Base-by-base conservation (phyloP, 2,329 filamentous ascomycete species). In the Periconia digitata region DNA sequence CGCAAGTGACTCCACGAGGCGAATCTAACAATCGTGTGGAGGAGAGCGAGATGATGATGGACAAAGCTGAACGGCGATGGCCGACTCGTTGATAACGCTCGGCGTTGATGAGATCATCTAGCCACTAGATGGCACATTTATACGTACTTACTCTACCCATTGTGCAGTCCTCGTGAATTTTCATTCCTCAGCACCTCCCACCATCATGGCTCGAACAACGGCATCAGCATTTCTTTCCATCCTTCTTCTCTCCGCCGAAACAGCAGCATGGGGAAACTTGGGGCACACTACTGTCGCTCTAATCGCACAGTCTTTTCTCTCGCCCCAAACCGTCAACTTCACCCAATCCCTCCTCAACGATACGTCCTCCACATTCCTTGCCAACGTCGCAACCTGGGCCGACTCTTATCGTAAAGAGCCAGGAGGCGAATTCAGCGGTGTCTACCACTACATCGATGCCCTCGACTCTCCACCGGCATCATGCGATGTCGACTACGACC, bases 221-320 rank as follows among this genome's bases (percentile, higher is more conserved):
- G 10, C 62, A 46, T 43, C 60, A 12, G 45, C 52, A 18, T 43
- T 67, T 29, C 45, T 68, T 20, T 44, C 62, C 37, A 48, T 66
- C 16, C 56, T 68, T 8, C 55, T 60, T 23, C 53, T 59, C 12
- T 46, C 63, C 1, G 58, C 66, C 12, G 50, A 49, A n/a, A 59
- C 53, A 4, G 45, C 56, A 24, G 78, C 76, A 7, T 83, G 80
- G 80, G 80, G 80, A 20, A 65, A 62, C 7, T 63, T 83, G 0
- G 80, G 80, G 29, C 80, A 83, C 51, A 74, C 76, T 23, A 80
- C 80, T 2, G 74, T 83, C 6, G 80, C 77, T 17, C 80, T 77
- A 55, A 75, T 83, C 34, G 79, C 80, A 0, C 75, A 79, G 46
- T 70, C 75, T 52, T 77, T 76, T 55, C 63, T 82, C 42, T 65